phyloP scores from a whole-genome alignment of 1,139 yeast genomes.

The Blastobotrys raffinosifermentans region DNA sequence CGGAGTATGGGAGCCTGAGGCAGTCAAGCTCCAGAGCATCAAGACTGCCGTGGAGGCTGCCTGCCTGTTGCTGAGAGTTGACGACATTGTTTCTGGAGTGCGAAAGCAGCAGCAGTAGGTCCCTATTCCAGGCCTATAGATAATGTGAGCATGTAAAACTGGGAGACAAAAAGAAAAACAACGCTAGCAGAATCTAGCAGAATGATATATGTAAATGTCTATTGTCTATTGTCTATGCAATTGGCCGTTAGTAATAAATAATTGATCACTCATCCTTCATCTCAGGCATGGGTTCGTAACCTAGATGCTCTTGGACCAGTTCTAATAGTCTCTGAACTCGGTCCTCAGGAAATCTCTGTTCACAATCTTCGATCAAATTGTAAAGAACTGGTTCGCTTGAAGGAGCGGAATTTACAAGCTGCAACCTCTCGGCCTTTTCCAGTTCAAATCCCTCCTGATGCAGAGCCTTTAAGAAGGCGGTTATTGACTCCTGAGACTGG shows the following conservation, averaged over 20 bases:
- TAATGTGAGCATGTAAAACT: too few relatives aligned
- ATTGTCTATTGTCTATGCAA: not conserved
- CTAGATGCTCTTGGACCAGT: conserved; percentile 14
- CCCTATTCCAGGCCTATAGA: too few relatives aligned
- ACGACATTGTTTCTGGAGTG: conserved; percentile 95
- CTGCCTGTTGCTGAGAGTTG: conserved; percentile 87
- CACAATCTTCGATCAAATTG: conserved; percentile 87
- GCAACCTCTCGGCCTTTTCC: conserved; percentile 80
- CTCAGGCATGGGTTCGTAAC: conserved; percentile 21
- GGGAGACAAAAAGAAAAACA: too few relatives aligned
- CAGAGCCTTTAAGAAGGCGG: conserved; percentile 41
- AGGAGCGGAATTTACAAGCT: conserved; percentile 76
- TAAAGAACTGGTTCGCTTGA: conserved; percentile 71
- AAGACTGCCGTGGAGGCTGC: conserved; percentile 98
- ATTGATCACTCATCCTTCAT: conserved; percentile 16
- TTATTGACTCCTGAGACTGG: conserved; percentile 45
- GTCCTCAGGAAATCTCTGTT: conserved; percentile 64
- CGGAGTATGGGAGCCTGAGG: conserved; percentile 99
- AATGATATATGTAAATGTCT: conserved; percentile 4
- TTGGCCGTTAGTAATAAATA: conserved; percentile 10
- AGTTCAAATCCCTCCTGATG: conserved; percentile 50
- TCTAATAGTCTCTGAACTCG: conserved; percentile 30
- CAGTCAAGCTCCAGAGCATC: conserved; percentile 90
- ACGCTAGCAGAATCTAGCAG: conserved; percentile 3
- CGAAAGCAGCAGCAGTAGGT: conserved; percentile 39